Evolutionary conservation across 2,329 filamentous ascomycete species (phyloP).

Genomic region (Lachnellula cervina): DNA sequence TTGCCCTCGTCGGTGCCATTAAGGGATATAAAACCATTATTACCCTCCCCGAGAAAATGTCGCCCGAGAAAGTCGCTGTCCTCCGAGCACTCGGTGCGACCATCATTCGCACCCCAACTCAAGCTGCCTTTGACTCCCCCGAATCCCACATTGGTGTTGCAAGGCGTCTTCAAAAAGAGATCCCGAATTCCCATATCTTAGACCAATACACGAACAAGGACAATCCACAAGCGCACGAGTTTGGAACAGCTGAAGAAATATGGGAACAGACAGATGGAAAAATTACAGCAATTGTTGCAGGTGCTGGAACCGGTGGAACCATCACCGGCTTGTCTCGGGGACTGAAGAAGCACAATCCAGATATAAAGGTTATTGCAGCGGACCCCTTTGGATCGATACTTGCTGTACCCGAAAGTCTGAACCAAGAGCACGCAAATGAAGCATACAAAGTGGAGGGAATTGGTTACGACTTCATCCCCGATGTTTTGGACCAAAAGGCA

Average conservation of each 20-base stretch:
- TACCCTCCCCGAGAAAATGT: conserved; percentile 99
- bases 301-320: conserved; percentile 91
- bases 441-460: conserved; percentile 98
- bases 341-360: conserved; percentile 77
- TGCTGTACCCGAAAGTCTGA: conserved; percentile 73
- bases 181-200: conserved; percentile 93
- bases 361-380: conserved; percentile 85
- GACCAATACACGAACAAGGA: conserved; percentile 92
- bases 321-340: conserved; percentile 86
- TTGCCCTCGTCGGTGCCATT: conserved; percentile 88
- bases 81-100: conserved; percentile 90
- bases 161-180: conserved; percentile 82
- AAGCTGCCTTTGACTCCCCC: conserved; percentile 88
- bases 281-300: conserved; percentile 79
- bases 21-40: conserved; percentile 99
- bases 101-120: conserved; percentile 94
- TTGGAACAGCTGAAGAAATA: conserved; percentile 92
- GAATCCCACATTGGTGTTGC: conserved; percentile 98
- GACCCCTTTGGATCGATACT: conserved; percentile 91
- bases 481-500: conserved; percentile 74
- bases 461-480: conserved; percentile 96
- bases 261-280: conserved; percentile 85
- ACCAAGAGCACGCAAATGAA: conserved; percentile 74
- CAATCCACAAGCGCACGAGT: conserved; percentile 91
- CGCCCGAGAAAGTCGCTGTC: conserved; percentile 93